phyloP scores from a whole-genome alignment of 768 basidiomycete genomes.

The Lactifluus subvellereus region DNA sequence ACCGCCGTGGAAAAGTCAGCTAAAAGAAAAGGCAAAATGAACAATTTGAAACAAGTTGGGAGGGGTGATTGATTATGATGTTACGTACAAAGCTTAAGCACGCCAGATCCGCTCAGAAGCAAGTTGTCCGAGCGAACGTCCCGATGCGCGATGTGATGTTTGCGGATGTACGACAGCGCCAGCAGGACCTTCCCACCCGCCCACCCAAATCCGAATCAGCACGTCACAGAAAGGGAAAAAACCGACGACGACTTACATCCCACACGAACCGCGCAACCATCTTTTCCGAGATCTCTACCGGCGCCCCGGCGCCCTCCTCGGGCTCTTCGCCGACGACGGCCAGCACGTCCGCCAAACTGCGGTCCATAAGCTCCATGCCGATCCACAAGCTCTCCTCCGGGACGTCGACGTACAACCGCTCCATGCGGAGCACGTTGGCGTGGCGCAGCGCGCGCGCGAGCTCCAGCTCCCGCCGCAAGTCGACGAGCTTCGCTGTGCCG shows the following conservation, averaged over 20 bases:
- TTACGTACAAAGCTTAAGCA: constrained; percentile 63
- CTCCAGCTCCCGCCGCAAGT: constrained; percentile 54
- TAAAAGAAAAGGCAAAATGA: constrained; percentile 1
- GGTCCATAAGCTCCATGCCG: constrained; percentile 86
- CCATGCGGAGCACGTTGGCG: constrained; percentile 59
- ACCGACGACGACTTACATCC: constrained; percentile 49
- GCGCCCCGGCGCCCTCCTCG: constrained; percentile 44
- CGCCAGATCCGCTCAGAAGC: constrained; percentile 59
- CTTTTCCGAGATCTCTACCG: constrained; percentile 58
- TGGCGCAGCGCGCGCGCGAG: constrained; percentile 55
- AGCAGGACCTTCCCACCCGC: constrained; percentile 44
- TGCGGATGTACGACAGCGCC: constrained; percentile 61
- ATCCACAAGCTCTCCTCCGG: constrained; percentile 63
- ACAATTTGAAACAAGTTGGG: background rate
- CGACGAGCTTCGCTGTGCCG: constrained; percentile 56
- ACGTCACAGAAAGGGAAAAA: background rate
- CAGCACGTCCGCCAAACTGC: constrained; percentile 78
- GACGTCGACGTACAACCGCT: constrained; percentile 64
- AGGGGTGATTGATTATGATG: background rate
- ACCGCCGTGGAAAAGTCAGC: constrained; percentile 82
- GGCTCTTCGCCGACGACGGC: constrained; percentile 33
- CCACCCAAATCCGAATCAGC: background rate
- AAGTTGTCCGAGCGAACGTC: constrained; percentile 84
- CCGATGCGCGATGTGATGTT: constrained; percentile 67
- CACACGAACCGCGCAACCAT: constrained; percentile 67